phyloP scores from a whole-genome alignment of 208 protist genomes.

The Porcisia hertigi region DNA sequence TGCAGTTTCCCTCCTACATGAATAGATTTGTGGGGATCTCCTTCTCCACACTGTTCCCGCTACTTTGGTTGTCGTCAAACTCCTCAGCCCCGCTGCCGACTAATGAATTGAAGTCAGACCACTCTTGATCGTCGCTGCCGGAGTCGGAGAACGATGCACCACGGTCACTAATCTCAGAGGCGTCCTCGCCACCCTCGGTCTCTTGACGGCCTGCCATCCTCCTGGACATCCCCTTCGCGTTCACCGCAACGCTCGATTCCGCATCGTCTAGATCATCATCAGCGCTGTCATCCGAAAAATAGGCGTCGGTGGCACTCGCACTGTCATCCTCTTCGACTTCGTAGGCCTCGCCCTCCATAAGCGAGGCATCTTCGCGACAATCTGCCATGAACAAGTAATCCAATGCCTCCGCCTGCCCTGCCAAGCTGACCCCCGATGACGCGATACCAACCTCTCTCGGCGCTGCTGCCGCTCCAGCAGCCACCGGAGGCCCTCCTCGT shows the following conservation, averaged over 20 bases:
- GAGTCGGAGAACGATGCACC: slow-evolving; percentile 20
- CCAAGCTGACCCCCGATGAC: slow-evolving; percentile 9
- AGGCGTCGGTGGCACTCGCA: slow-evolving; percentile 13
- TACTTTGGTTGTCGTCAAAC: slow-evolving; percentile 22
- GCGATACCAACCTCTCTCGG: background rate
- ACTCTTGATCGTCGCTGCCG: slow-evolving; percentile 33
- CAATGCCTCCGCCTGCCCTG: slow-evolving; percentile 29
- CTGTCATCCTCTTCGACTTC: slow-evolving; percentile 17
- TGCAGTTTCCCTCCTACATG: background rate
- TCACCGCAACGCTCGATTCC: background rate
- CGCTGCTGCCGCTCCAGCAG: background rate
- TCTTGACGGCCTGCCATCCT: background rate
- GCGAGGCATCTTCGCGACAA: slow-evolving; percentile 5
- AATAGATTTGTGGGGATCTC: slow-evolving; percentile 33
- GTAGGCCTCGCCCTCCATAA: slow-evolving; percentile 15
- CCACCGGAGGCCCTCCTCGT: slow-evolving; percentile 18
- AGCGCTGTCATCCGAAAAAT: slow-evolving; percentile 7
- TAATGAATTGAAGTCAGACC: slow-evolving; percentile 18
- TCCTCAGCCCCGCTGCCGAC: slow-evolving; percentile 13
- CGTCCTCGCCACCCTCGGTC: slow-evolving; percentile 1
- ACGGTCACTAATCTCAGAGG: slow-evolving; percentile 35
- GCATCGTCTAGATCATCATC: slow-evolving; percentile 16
- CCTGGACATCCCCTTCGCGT: slow-evolving; percentile 1
- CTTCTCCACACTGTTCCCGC: slow-evolving; percentile 29
- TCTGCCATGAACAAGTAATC: slow-evolving; percentile 29